A percentile compares a stretch with the other conserved stretches of the same genome.
Conservation (phyloP, 148 eudicot genomes). For the Camellia granthamiana region DNA sequence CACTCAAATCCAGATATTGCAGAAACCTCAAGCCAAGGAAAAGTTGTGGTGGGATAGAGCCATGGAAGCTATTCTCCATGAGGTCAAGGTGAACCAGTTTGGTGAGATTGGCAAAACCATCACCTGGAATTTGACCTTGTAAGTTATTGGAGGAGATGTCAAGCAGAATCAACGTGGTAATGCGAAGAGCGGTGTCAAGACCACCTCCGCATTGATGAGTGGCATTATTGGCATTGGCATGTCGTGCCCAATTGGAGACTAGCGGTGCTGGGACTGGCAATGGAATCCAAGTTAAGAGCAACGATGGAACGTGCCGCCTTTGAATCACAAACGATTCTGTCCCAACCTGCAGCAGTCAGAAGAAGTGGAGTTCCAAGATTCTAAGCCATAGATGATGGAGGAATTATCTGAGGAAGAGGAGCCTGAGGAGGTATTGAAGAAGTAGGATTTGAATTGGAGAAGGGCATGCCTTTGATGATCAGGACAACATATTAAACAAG, state of each 20-base stretch:
- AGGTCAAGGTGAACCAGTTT: conserved; percentile 44
- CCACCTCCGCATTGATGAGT: conserved; percentile 1
- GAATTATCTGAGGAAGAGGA: conserved; percentile 19
- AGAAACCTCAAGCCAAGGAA: conserved; percentile 26
- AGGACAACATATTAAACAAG: conserved; percentile 24
- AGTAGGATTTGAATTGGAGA: conserved; percentile 40
- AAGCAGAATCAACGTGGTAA: conserved; percentile 29
- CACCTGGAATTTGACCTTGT: conserved; percentile 32
- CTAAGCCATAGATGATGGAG: conserved; percentile 16
- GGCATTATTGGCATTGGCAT: neutral
- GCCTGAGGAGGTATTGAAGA: conserved; percentile 5
- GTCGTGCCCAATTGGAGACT: neutral
- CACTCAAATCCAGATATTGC: conserved; percentile 44
- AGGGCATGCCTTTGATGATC: conserved; percentile 49
- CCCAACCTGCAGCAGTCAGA: conserved; percentile 46
- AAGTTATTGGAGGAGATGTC: conserved; percentile 40
- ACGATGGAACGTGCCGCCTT: conserved; percentile 15
- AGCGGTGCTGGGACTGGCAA: conserved; percentile 13
- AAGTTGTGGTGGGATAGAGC: conserved; percentile 37
- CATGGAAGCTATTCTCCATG: conserved; percentile 37
- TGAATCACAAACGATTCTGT: conserved; percentile 30
- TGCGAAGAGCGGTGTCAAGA: conserved; percentile 35
- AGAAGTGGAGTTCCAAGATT: conserved; percentile 39
- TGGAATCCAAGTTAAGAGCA: conserved; percentile 30
- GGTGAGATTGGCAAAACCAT: conserved; percentile 41